Evolutionary conservation across 352 stramenopile species (phyloP).

Genomic region (Pythium coloratum): DNA sequence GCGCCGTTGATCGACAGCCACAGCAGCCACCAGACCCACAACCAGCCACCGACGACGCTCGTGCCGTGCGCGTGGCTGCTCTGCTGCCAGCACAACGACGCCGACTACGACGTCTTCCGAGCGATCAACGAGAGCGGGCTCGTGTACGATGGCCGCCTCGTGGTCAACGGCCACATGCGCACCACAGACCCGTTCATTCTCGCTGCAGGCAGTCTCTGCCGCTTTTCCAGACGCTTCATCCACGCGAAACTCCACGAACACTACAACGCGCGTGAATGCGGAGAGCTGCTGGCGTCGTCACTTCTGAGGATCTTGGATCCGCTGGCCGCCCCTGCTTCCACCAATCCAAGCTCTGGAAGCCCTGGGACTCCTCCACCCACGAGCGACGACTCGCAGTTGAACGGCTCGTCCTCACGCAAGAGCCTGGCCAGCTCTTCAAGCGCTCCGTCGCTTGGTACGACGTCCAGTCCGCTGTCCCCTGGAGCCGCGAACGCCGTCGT

Average conservation of each 20-base stretch:
- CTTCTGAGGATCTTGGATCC: constrained; percentile 74
- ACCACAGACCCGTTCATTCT: constrained; percentile 86
- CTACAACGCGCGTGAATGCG: constrained; percentile 78
- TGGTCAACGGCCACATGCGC: constrained; percentile 84
- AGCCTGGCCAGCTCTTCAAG: constrained; percentile 15
- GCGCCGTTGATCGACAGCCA: neutral
- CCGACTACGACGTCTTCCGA: constrained; percentile 86
- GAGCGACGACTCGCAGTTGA: constrained; percentile 4
- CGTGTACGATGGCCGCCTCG: constrained; percentile 90
- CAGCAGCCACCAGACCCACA: constrained; percentile 2
- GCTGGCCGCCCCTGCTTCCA: constrained; percentile 7
- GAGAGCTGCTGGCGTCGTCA: constrained; percentile 61
- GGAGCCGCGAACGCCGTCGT: constrained; percentile 28
- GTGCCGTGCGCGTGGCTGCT: constrained; percentile 71
- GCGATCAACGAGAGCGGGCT: constrained; percentile 91
- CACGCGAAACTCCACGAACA: constrained; percentile 70
- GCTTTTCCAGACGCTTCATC: constrained; percentile 85
- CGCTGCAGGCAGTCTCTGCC: constrained; percentile 62
- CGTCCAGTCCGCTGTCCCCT: neutral
- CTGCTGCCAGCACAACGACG: constrained; percentile 83
- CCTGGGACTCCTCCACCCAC: neutral
- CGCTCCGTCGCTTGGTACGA: constrained; percentile 9
- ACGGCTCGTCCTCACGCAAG: constrained; percentile 15
- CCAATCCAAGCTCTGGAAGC: neutral
- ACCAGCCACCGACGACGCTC: constrained; percentile 5